phyloP scores from a whole-genome alignment of 2,329 filamentous ascomycete species.

The Pestalotiopsis sp. region DNA sequence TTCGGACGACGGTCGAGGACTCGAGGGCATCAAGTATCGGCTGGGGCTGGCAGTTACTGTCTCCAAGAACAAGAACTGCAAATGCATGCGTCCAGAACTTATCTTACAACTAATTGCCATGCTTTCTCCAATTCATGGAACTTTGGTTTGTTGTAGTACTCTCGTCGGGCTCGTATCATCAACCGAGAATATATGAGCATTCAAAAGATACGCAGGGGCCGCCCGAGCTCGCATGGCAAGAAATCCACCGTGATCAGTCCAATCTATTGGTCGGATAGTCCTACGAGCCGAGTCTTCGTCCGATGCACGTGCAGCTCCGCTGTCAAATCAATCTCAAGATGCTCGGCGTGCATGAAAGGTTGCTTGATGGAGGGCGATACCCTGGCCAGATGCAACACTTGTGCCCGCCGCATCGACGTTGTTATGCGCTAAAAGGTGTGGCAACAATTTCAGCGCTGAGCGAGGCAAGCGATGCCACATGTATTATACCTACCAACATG shows the following conservation, averaged over 20 bases:
- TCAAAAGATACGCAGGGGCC: background rate
- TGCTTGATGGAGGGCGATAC: background rate
- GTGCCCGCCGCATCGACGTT: background rate
- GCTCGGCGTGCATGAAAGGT: background rate
- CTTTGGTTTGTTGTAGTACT: background rate
- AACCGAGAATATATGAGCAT: background rate
- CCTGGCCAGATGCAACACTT: background rate
- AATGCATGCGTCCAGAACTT: no score
- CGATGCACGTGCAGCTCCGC: background rate
- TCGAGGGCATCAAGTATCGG: background rate
- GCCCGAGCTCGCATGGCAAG: background rate
- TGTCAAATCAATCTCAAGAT: background rate
- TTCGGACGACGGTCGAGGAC: background rate
- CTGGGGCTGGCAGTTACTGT: background rate
- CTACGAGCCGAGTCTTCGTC: background rate
- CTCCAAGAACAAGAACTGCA: background rate
- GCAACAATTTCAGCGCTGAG: background rate
- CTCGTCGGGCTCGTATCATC: background rate
- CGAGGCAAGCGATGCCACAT: conserved; percentile 1
- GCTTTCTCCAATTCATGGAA: no score
- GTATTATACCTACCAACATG: background rate
- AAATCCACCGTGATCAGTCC: background rate
- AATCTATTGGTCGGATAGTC: background rate
- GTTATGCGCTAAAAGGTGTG: background rate
- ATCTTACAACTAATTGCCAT: no score